These are phyloP conservation scores for Apostasia ramifera DNA, from an alignment of 106 monocot genomes.

Conservation along the genomic window DNA sequence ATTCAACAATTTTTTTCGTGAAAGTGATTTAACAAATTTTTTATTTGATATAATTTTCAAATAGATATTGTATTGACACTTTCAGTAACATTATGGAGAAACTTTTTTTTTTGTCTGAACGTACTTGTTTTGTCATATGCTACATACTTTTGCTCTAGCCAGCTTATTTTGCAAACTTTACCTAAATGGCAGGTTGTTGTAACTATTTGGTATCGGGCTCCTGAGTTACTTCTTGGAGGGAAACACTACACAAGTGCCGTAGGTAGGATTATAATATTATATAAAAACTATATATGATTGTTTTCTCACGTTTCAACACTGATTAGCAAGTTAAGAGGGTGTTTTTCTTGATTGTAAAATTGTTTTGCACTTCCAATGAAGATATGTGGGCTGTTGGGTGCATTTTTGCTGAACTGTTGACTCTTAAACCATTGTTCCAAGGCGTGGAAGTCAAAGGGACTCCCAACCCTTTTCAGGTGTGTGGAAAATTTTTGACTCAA, in stretches of 20 bases:
- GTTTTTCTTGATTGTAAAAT: not conserved
- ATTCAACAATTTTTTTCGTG: not conserved
- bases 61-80: not conserved
- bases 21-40: not conserved
- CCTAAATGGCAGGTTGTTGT: constrained; percentile 75
- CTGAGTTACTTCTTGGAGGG: constrained; percentile 91
- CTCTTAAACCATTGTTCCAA: constrained; percentile 96
- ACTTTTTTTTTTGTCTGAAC: not conserved
- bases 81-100: not conserved
- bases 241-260: constrained; percentile 99
- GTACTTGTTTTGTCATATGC: not conserved
- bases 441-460: constrained; percentile 92
- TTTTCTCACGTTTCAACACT: not conserved
- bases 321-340: not conserved
- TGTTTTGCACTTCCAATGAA: constrained; percentile 26
- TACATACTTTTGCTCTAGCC: not conserved
- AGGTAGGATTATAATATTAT: constrained; percentile 50
- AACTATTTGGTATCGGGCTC: constrained; percentile 99
- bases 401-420: constrained; percentile 93
- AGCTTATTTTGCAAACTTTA: constrained; percentile 11
- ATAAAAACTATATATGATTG: not conserved
- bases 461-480: constrained; percentile 94
- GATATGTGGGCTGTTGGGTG: constrained; percentile 99
- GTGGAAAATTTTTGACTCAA: not conserved
- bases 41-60: not conserved